phyloP scores from a whole-genome alignment of 495 filamentous ascomycete species.

The Entonaema liquescens region DNA sequence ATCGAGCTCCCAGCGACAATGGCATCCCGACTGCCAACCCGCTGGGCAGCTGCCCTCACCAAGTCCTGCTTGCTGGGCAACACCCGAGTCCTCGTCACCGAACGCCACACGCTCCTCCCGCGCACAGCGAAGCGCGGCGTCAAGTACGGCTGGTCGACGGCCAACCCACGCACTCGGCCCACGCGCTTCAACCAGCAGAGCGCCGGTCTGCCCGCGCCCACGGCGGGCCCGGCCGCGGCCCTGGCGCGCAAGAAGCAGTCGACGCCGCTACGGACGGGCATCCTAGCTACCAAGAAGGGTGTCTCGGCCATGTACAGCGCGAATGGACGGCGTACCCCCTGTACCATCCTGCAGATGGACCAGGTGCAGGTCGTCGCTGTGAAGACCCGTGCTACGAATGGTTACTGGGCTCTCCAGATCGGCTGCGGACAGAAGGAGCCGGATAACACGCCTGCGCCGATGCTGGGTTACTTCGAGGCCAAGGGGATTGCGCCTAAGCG shows the following conservation, averaged over 20 bases:
- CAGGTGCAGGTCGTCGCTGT: conserved; percentile 84
- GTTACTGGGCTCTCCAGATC: conserved; percentile 92
- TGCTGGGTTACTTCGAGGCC: conserved; percentile 85
- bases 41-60: conserved; percentile 51
- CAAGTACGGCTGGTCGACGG: conserved; percentile 64
- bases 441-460: conserved; percentile 76
- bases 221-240: conserved; percentile 78
- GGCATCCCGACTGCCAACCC: conserved; percentile 63
- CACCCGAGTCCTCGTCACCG: conserved; percentile 50
- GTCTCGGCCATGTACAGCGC: conserved; percentile 91
- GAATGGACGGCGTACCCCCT: conserved; percentile 79
- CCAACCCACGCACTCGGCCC: conserved; percentile 47
- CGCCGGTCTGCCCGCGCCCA: conserved; percentile 64
- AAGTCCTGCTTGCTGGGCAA: conserved; percentile 31
- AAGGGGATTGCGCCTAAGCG: conserved; percentile 82
- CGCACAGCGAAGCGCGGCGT: conserved; percentile 57
- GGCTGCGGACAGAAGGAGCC: conserved; percentile 80
- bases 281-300: conserved; percentile 87
- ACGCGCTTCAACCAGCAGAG: conserved; percentile 62
- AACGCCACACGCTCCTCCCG: conserved; percentile 53
- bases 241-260: conserved; percentile 78
- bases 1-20: conserved; percentile 53
- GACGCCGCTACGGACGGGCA: conserved; percentile 82
- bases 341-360: conserved; percentile 94
- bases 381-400: conserved; percentile 82